Evolutionary conservation across 805 yeast species (phyloP).

Genomic region (Clavispora fructus): DNA sequence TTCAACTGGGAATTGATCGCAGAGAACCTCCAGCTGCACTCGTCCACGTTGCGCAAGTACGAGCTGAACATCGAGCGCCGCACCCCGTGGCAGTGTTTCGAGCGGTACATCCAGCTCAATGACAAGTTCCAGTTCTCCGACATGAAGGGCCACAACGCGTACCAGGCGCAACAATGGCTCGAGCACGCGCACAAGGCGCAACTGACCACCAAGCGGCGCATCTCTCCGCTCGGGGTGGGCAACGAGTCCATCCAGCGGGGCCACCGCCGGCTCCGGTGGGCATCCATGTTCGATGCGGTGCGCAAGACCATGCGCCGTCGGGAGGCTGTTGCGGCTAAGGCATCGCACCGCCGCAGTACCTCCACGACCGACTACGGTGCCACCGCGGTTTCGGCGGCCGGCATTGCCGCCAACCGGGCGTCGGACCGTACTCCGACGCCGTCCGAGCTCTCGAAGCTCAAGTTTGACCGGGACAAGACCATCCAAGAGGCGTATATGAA

Average conservation of each 20-base stretch:
- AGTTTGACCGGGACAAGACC: conserved; percentile 80
- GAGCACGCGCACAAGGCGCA: conserved; percentile 89
- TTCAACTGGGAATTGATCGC: conserved; percentile 94
- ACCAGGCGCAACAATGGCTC: conserved; percentile 83
- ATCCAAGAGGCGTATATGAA: conserved; percentile 66
- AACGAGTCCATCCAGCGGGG: conserved; percentile 91
- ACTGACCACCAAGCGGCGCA: conserved; percentile 79
- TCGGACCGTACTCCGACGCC: conserved; percentile 60
- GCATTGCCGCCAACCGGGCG: conserved; percentile 17
- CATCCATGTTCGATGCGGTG: conserved; percentile 94
- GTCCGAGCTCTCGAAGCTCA: conserved; percentile 74
- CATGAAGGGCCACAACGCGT: conserved; percentile 81
- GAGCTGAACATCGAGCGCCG: conserved; percentile 88
- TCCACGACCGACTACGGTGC: background rate
- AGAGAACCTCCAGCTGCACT: conserved; percentile 63
- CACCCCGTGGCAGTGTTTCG: conserved; percentile 99
- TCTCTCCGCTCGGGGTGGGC: conserved; percentile 91
- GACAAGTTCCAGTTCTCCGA: conserved; percentile 84
- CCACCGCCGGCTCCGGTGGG: conserved; percentile 88
- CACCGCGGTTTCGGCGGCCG: background rate
- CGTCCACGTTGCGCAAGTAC: conserved; percentile 56
- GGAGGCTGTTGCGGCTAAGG: conserved; percentile 52
- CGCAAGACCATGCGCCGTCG: conserved; percentile 85
- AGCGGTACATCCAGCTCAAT: conserved; percentile 86
- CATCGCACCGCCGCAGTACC: conserved; percentile 18